Conservation (phyloP, 2,329 filamentous ascomycete genomes). For the Monilinia fructigena region DNA sequence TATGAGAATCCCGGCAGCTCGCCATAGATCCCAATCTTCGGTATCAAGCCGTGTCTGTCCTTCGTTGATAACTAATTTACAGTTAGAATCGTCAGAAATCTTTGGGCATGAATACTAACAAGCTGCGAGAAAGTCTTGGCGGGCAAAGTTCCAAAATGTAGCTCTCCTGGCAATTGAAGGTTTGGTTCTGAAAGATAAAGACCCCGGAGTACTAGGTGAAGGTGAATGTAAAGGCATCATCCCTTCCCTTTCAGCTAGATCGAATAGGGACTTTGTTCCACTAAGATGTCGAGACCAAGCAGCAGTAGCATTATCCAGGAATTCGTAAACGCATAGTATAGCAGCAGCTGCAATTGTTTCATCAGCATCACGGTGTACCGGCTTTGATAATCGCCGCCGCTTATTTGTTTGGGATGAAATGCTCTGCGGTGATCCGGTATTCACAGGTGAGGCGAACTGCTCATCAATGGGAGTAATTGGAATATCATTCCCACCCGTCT, state of each 20-base stretch:
- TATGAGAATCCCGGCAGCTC: constrained; percentile 59
- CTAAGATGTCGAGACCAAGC: constrained; percentile 66
- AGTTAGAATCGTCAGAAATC: constrained; percentile 1
- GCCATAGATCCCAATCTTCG: constrained; percentile 62
- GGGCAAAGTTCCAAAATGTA: constrained; percentile 66
- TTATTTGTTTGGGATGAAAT: constrained; percentile 38
- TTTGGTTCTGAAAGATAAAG: constrained; percentile 35
- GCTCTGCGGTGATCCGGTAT: constrained; percentile 32
- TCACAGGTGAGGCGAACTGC: constrained; percentile 32
- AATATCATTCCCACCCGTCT: constrained; percentile 31
- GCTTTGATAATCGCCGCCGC: constrained; percentile 46
- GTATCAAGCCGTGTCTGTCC: constrained; percentile 60
- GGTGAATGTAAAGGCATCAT: constrained; percentile 46
- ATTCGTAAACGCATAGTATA: constrained; percentile 66
- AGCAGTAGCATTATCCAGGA: constrained; percentile 61
- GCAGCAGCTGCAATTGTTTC: constrained; percentile 64
- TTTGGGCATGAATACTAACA: constrained; percentile 44
- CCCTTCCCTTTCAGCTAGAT: constrained; percentile 51
- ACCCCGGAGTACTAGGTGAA: constrained; percentile 42
- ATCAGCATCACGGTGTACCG: constrained; percentile 47
- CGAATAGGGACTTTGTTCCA: constrained; percentile 62
- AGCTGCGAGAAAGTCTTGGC: constrained; percentile 64
- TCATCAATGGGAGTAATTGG: constrained; percentile 38
- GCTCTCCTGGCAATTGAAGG: constrained; percentile 56
- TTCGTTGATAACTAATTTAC: constrained; percentile 54